Evolutionary conservation across 768 basidiomycete species (phyloP), one percentile per base, ranked within the genome.

Genomic region (Mycena albidolilacea): DNA sequence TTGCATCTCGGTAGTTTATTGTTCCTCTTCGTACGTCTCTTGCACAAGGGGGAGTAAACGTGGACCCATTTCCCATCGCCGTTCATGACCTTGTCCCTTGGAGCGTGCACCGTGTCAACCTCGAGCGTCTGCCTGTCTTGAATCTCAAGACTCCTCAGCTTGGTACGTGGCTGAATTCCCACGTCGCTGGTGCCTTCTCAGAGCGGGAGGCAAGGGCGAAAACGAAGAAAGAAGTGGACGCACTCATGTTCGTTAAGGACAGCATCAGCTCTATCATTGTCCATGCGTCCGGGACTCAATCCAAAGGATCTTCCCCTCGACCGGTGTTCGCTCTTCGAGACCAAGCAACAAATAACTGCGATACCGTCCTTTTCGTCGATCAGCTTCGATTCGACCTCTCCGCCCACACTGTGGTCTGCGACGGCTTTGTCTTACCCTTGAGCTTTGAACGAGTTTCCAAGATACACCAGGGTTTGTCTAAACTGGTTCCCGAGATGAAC

Each of bases 401-500:
- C 5, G 85, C 87, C 1, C 86, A 88, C 73, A 89, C 90, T 0
- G 59, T 91, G 5, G 78, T 91, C 35, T 83, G 82, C 19, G 88
- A 90, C 71, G 85, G 83, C 5, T 90, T 82, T 77, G 81, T 88
- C 10, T 78, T 87, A 6, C 86, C 88, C 1, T 78, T 85, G 50
- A 78, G 76, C 8, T n/a, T 71, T 4, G 64, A 57, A 4, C 54
- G 82, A 12, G 64, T 81, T 73, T 41, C 46, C 0, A 62, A 77
- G 10, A 75, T 83, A 11, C 3, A 2, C 7, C 15, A 52, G 9
- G 23, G 58, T 50, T 48, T 81, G 17, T 19, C 48, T 37, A 74
- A 60, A 23, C 61, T 77, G 21, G 14, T 67, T 38, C 61, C 52
- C 50, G 41, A 61, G 69, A 30, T 80, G 69, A 64, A 62, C 7